phyloP scores from a whole-genome alignment of 78 protist species.

The Dictyostelium firmibasis region DNA sequence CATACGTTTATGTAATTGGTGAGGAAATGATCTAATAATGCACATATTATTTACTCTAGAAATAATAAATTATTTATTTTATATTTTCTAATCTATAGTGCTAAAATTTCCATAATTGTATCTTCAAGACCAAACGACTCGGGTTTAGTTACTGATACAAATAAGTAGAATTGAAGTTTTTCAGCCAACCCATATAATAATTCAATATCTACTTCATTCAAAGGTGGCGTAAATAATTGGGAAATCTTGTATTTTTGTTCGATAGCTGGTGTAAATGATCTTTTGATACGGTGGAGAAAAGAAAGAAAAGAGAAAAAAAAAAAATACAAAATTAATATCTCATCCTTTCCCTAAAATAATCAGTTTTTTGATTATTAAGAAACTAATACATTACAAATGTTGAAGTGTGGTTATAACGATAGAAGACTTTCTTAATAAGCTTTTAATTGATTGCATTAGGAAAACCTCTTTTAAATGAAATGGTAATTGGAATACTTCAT shows the following conservation, averaged over 20 bases:
- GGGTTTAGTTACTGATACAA: constrained; percentile 20
- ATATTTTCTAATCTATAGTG: background rate
- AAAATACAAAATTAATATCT: no score
- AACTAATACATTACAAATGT: constrained; percentile 22
- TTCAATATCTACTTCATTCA: constrained; percentile 25
- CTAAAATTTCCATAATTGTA: background rate
- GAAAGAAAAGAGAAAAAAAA: background rate
- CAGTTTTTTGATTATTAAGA: no score
- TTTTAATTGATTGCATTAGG: constrained; percentile 15
- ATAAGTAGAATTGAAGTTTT: constrained; percentile 20
- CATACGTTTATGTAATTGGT: no score
- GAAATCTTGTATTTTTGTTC: constrained; percentile 6
- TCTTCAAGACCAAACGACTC: background rate
- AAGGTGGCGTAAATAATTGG: background rate
- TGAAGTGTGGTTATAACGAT: background rate
- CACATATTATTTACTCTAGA: no score
- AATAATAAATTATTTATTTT: no score
- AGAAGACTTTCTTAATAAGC: constrained; percentile 23
- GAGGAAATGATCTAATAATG: no score
- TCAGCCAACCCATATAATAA: constrained; percentile 43
- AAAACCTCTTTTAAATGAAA: constrained; percentile 21
- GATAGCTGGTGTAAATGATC: background rate
- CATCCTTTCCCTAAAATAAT: no score
- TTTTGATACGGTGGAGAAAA: no score
- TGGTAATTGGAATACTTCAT: constrained; percentile 50